phyloP scores from a whole-genome alignment of 805 yeast genomes.

The Komagataella mondaviorum region DNA sequence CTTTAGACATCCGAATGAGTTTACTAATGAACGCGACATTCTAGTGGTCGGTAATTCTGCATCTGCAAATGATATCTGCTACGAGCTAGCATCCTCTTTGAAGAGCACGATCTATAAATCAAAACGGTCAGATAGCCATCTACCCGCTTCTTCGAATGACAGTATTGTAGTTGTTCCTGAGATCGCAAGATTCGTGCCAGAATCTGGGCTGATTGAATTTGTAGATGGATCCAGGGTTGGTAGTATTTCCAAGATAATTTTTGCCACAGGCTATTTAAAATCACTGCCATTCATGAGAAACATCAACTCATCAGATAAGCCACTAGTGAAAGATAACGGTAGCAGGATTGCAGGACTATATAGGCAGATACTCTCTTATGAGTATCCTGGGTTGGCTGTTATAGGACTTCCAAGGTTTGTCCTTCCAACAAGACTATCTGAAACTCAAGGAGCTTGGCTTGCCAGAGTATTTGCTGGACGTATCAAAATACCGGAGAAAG shows the following conservation, averaged over 20 bases:
- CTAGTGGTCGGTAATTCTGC: slow-evolving; percentile 68
- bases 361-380: slow-evolving; percentile 41
- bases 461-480: slow-evolving; percentile 50
- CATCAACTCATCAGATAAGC: slow-evolving; percentile 11
- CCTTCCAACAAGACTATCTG: slow-evolving; percentile 48
- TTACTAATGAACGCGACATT: slow-evolving; percentile 23
- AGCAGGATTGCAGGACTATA: slow-evolving; percentile 36
- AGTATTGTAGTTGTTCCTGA: slow-evolving; percentile 29
- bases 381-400: slow-evolving; percentile 53
- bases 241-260: slow-evolving; percentile 42
- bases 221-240: slow-evolving; percentile 30
- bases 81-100: slow-evolving; percentile 36
- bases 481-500: slow-evolving; percentile 31
- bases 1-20: slow-evolving; percentile 32
- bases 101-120: slow-evolving; percentile 32
- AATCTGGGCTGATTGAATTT: slow-evolving; percentile 24
- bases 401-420: slow-evolving; percentile 50
- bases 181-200: slow-evolving; percentile 22
- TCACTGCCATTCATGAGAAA: slow-evolving; percentile 41
- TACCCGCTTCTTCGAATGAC: slow-evolving; percentile 30
- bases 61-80: slow-evolving; percentile 59
- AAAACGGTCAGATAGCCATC: slow-evolving; percentile 26
- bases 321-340: slow-evolving; percentile 28
- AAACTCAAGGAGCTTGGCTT: slow-evolving; percentile 51
- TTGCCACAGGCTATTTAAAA: slow-evolving; percentile 61